These are phyloP conservation scores for Acanthamoeba royreba DNA, from an alignment of 208 protist species.

Conservation along the genomic window DNA sequence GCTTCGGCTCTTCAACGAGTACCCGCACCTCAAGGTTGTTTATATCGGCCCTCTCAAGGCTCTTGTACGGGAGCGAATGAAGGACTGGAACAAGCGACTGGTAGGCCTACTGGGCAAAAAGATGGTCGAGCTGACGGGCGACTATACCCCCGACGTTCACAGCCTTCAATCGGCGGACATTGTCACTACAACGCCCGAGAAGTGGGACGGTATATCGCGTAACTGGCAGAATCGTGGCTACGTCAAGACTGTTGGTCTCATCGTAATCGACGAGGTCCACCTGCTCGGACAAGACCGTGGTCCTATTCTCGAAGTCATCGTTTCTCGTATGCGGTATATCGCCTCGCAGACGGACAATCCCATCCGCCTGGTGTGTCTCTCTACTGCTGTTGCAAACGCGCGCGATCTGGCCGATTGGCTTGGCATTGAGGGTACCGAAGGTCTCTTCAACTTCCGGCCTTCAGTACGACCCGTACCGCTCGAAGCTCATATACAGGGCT, in stretches of 20 bases:
- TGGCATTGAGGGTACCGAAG: conserved; percentile 89
- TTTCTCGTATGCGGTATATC: conserved; percentile 98
- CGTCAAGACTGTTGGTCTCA: conserved; percentile 88
- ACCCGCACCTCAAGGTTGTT: conserved; percentile 90
- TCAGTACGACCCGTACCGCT: conserved; percentile 97
- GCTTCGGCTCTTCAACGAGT: conserved; percentile 90
- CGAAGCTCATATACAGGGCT: conserved; percentile 94
- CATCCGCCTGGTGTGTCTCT: conserved; percentile 95
- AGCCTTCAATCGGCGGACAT: conserved; percentile 93
- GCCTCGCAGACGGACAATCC: conserved; percentile 86
- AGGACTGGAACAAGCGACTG: conserved; percentile 95
- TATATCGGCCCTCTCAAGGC: conserved; percentile 99
- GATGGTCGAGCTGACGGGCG: conserved; percentile 97
- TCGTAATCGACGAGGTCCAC: conserved; percentile 99
- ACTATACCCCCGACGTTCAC: conserved; percentile 92
- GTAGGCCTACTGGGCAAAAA: conserved; percentile 85
- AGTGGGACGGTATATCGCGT: conserved; percentile 99
- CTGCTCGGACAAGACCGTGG: conserved; percentile 98
- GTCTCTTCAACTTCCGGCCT: conserved; percentile 98
- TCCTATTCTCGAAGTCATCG: conserved; percentile 97
- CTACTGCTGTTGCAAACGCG: conserved; percentile 98
- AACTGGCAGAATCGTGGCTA: conserved; percentile 95
- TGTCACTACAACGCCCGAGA: conserved; percentile 98
- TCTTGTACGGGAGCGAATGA: conserved; percentile 97
- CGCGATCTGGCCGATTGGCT: conserved; percentile 95